These are phyloP conservation scores for Chlorella ohadii DNA, from an alignment of 139 green algal genomes.

Conservation along the genomic window DNA sequence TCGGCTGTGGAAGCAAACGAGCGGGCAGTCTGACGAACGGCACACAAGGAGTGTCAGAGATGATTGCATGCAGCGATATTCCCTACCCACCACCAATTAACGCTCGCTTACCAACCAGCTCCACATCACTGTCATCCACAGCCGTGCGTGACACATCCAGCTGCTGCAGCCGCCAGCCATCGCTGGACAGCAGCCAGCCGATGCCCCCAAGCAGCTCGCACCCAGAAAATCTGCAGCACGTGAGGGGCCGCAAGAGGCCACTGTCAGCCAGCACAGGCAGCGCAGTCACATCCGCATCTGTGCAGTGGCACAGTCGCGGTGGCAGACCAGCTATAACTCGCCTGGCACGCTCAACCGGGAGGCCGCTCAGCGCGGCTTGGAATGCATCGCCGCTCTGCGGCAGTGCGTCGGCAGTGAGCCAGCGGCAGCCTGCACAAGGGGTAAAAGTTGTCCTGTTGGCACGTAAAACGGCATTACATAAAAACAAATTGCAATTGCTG, in stretches of 20 bases:
- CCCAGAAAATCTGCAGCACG: constrained; percentile 15
- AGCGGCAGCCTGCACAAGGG: constrained; percentile 12
- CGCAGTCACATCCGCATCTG: too few relatives aligned
- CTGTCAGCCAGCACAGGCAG: too few relatives aligned
- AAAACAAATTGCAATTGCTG: too few relatives aligned
- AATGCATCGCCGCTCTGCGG: neutral
- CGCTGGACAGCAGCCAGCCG: constrained; percentile 9
- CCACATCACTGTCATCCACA: neutral
- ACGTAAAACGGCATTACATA: too few relatives aligned
- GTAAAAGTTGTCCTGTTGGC: too few relatives aligned
- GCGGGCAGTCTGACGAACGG: neutral
- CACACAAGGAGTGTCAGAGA: too few relatives aligned
- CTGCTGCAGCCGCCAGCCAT: neutral
- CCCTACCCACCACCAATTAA: too few relatives aligned
- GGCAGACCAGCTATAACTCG: neutral
- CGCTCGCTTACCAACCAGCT: neutral
- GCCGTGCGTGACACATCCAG: constrained; percentile 8
- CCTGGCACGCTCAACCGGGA: constrained; percentile 17
- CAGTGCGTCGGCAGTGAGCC: neutral
- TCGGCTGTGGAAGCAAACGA: neutral
- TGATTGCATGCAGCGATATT: too few relatives aligned
- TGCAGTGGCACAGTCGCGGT: too few relatives aligned
- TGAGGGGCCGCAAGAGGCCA: too few relatives aligned
- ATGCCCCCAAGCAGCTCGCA: constrained; percentile 20
- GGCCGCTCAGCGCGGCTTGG: neutral